A percentile compares a stretch with the other conserved stretches of the same genome.
Conservation (phyloP, 2,329 filamentous ascomycete species). For the Botrytis squamosa region DNA sequence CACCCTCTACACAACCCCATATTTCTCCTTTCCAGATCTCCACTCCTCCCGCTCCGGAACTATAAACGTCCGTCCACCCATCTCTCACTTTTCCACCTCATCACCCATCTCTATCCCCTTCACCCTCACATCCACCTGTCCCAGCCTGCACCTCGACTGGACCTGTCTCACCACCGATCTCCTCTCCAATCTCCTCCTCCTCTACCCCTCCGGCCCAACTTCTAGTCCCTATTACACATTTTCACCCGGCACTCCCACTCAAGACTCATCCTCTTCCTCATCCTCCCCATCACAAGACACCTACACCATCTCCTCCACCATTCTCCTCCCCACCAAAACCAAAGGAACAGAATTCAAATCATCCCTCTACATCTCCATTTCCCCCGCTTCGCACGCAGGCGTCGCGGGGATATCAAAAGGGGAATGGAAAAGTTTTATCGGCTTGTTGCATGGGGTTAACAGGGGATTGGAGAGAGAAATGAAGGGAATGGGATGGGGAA, state of each 20-base stretch:
- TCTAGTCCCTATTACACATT: constrained; percentile 4
- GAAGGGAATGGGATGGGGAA: neutral
- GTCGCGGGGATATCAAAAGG: neutral
- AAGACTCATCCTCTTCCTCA: neutral
- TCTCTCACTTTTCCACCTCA: neutral
- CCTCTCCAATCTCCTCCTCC: neutral
- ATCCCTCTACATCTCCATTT: neutral
- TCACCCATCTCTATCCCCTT: neutral
- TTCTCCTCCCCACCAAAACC: neutral
- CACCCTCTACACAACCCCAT: neutral
- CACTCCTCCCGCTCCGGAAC: neutral
- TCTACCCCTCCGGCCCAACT: neutral
- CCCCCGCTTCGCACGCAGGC: neutral
- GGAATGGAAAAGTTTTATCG: neutral
- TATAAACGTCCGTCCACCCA: neutral
- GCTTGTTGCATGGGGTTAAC: neutral
- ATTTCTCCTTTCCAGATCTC: neutral
- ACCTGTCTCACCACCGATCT: neutral
- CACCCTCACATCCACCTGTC: neutral
- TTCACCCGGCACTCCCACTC: neutral
- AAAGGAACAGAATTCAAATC: neutral
- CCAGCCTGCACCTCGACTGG: neutral
- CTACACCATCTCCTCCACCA: neutral
- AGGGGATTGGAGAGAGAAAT: neutral
- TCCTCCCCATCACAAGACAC: neutral